Base-by-base conservation (phyloP, 2,329 filamentous ascomycete genomes). In the Meredithiella fracta region DNA sequence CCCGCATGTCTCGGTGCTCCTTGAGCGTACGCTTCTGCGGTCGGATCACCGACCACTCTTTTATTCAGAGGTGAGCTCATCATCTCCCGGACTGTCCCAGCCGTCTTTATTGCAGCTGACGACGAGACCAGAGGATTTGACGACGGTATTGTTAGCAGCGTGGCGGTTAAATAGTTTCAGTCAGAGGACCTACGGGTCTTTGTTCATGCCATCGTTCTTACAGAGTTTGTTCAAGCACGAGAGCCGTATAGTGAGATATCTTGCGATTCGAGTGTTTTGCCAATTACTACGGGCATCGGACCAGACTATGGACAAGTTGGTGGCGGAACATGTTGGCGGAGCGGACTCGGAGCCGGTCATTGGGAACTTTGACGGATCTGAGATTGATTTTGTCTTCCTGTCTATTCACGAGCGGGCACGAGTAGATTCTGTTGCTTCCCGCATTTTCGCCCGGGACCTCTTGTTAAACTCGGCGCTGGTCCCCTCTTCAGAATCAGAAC, bases 121-220 rank as follows among this genome's bases (percentile, higher is more conserved):
- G 9, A 22, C 54, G 20, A 47, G 50, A 20, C 54, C 56, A n/a
- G 34, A 58, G 8, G 59, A 61, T n/a, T 54, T 73, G 14, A 53
- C 67, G 11, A 61, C 58, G 25, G 64, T 77, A 57, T 72, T 94
- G 14, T 70, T 94, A 51, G 78, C 86, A 38, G 69, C 83, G 40
- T 94, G 89, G 72, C 80, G 92, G 61, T 75, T 97, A 17, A 72
- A 95, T 59, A 85, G 80, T 63, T 86, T 86, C 64, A 83, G 96
- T 65, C 74, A 78, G 61, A 73, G 76, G 47, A 76, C 75, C 3
- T 95, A 90, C 64, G 76, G 77, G 8, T 71, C 70, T 58, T 72
- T 80, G 62, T 75, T 89, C 34, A 78, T 79, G 37, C 80, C 84
- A 1, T 75, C 79, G 50, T 77, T 78, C 60, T 73, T 95, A 47